Evolutionary conservation across 2,329 filamentous ascomycete species (phyloP).

Genomic region (Fusarium sublunatum): DNA sequence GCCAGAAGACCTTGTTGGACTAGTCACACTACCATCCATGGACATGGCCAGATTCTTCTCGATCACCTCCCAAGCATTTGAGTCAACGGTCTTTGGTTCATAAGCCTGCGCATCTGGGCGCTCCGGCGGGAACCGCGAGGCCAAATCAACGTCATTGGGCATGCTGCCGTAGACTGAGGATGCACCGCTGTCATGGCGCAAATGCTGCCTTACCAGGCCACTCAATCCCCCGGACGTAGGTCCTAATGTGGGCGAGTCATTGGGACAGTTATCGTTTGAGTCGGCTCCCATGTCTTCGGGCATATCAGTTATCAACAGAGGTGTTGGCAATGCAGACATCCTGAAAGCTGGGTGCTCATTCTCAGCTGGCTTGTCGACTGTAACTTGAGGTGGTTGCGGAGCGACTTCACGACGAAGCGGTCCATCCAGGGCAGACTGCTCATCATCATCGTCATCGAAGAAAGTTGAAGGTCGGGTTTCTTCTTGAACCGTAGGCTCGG

Average conservation of each 20-base stretch:
- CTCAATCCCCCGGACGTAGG: conserved; percentile 73
- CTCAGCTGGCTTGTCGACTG: conserved; percentile 62
- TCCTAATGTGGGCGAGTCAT: conserved; percentile 84
- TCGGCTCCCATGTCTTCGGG: background rate
- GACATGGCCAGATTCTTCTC: conserved; percentile 47
- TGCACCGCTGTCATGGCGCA: conserved; percentile 81
- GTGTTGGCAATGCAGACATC: conserved; percentile 57
- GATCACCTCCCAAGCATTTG: conserved; percentile 60
- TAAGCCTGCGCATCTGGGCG: conserved; percentile 42
- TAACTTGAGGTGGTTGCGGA: conserved; percentile 53
- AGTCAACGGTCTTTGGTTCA: conserved; percentile 45
- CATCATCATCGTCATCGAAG: conserved; percentile 58
- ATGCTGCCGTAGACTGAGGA: conserved; percentile 78
- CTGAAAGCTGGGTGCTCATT: conserved; percentile 67
- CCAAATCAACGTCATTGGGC: conserved; percentile 51
- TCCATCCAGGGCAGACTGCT: conserved; percentile 42
- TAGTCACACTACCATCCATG: conserved; percentile 41
- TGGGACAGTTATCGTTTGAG: conserved; percentile 32
- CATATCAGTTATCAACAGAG: conserved; percentile 51
- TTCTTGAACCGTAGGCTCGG: conserved; percentile 50
- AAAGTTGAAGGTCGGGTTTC: conserved; percentile 54
- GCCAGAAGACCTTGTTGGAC: conserved; percentile 36
- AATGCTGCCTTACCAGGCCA: conserved; percentile 84
- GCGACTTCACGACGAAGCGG: conserved; percentile 18
- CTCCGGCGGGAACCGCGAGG: conserved; percentile 52